phyloP scores from a whole-genome alignment of 495 filamentous ascomycete genomes.

The Cercophora samala region DNA sequence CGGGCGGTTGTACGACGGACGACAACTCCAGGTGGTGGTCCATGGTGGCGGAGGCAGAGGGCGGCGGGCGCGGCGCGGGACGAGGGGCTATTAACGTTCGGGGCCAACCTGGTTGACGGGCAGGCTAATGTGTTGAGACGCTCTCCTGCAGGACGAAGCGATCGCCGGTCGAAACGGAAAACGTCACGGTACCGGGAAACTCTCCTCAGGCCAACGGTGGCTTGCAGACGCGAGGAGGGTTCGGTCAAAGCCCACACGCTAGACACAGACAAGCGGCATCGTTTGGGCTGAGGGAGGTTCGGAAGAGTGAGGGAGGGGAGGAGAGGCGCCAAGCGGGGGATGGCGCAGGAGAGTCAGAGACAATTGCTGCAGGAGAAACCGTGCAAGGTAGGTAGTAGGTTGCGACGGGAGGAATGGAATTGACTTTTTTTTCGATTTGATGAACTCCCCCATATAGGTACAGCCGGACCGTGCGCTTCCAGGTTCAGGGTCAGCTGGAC shows the following conservation, averaged over 20 bases:
- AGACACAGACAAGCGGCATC: background rate
- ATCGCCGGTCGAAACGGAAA: slow-evolving; percentile 5
- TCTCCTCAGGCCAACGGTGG: slow-evolving; percentile 3
- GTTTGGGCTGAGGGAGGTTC: too few relatives aligned
- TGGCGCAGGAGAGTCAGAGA: background rate
- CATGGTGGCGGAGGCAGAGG: slow-evolving; percentile 28
- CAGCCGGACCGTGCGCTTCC: background rate
- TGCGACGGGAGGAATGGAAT: background rate
- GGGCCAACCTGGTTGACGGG: slow-evolving; percentile 22
- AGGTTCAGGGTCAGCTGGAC: background rate
- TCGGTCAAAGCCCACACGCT: slow-evolving; percentile 3
- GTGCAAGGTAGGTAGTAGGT: background rate
- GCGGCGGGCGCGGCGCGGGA: slow-evolving; percentile 19
- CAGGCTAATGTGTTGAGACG: slow-evolving; percentile 27
- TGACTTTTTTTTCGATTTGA: background rate
- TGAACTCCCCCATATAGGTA: background rate
- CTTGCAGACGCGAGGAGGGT: slow-evolving; percentile 4
- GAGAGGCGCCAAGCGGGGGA: slow-evolving; percentile 3
- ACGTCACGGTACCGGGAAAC: slow-evolving; percentile 1
- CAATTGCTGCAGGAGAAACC: background rate
- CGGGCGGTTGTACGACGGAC: slow-evolving; percentile 24
- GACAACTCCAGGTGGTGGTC: slow-evolving; percentile 22
- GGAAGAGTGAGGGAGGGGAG: background rate
- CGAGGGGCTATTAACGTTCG: slow-evolving; percentile 23
- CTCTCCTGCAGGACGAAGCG: slow-evolving; percentile 23